These are phyloP conservation scores for Candida taoyuanica DNA, from an alignment of 805 yeast genomes.

Conservation along the genomic window DNA sequence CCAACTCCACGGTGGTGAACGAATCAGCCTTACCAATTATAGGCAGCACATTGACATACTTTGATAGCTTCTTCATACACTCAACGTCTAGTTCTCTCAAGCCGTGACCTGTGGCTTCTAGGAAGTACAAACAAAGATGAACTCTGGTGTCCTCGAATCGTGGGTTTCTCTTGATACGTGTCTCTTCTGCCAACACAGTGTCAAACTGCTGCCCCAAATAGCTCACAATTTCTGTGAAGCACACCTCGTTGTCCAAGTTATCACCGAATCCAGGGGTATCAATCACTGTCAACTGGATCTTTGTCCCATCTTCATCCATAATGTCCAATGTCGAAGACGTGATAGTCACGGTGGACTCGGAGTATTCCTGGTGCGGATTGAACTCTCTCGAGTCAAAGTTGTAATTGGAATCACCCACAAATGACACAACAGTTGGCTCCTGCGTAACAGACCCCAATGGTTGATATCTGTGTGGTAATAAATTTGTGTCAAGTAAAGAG, in stretches of 20 bases:
- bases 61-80: slow-evolving; percentile 65
- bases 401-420: slow-evolving; percentile 31
- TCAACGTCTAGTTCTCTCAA: slow-evolving; percentile 68
- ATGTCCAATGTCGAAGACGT: slow-evolving; percentile 62
- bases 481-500: slow-evolving; percentile 55
- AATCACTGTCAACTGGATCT: slow-evolving; percentile 51
- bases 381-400: slow-evolving; percentile 55
- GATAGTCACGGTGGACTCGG: slow-evolving; percentile 73
- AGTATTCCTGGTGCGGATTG: slow-evolving; percentile 51
- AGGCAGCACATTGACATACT: slow-evolving; percentile 71
- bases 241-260: slow-evolving; percentile 58
- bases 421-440: slow-evolving; percentile 24
- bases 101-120: slow-evolving; percentile 77
- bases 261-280: slow-evolving; percentile 84
- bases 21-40: slow-evolving; percentile 68
- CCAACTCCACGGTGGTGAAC: slow-evolving; percentile 57
- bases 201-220: slow-evolving; percentile 77
- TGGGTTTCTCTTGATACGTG: slow-evolving; percentile 82
- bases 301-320: slow-evolving; percentile 55
- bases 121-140: slow-evolving; percentile 67
- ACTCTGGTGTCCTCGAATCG: slow-evolving; percentile 73
- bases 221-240: slow-evolving; percentile 60
- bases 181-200: slow-evolving; percentile 77
- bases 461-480: slow-evolving; percentile 56
- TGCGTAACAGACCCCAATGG: slow-evolving; percentile 28